Evolutionary conservation across 1,284 basidiomycete species (phyloP).

Genomic region (Erythrobasidium hasegawianum): DNA sequence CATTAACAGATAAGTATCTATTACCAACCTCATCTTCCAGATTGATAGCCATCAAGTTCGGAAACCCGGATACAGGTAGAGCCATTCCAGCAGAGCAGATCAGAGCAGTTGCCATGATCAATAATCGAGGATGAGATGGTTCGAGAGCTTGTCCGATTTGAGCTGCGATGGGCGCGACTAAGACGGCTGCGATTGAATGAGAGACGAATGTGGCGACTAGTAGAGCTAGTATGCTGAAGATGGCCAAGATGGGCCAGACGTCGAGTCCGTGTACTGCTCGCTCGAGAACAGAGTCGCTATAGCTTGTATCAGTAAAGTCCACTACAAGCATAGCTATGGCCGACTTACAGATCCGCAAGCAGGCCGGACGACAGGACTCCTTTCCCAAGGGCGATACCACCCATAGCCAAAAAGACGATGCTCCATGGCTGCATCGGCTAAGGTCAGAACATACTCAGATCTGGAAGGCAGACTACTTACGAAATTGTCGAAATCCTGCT

Average conservation of each 20-base stretch:
- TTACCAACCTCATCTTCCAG: constrained; percentile 94
- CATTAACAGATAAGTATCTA: constrained; percentile 51
- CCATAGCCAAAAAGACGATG: constrained; percentile 74
- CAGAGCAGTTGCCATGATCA: constrained; percentile 83
- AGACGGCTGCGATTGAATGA: constrained; percentile 92
- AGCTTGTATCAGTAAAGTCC: not conserved
- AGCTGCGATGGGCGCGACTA: constrained; percentile 91
- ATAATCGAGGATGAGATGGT: constrained; percentile 66
- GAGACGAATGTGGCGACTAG: constrained; percentile 88
- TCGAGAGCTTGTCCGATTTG: constrained; percentile 77
- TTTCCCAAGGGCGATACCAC: constrained; percentile 92
- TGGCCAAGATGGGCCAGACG: constrained; percentile 76
- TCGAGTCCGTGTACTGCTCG: constrained; percentile 65
- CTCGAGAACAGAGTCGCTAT: constrained; percentile 62
- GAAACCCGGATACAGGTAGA: constrained; percentile 95
- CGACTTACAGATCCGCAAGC: constrained; percentile 57
- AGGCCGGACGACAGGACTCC: constrained; percentile 88
- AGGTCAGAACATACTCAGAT: too few species aligned
- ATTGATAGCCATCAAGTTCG: constrained; percentile 59
- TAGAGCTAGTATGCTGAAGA: constrained; percentile 79
- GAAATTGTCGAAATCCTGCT: constrained; percentile 75
- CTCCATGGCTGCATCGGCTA: constrained; percentile 64
- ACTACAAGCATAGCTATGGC: not conserved
- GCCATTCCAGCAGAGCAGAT: constrained; percentile 97
- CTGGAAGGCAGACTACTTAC: too few species aligned